Base-by-base conservation (phyloP, 1,139 yeast genomes). In the Debaryomycetaceae sp. region DNA sequence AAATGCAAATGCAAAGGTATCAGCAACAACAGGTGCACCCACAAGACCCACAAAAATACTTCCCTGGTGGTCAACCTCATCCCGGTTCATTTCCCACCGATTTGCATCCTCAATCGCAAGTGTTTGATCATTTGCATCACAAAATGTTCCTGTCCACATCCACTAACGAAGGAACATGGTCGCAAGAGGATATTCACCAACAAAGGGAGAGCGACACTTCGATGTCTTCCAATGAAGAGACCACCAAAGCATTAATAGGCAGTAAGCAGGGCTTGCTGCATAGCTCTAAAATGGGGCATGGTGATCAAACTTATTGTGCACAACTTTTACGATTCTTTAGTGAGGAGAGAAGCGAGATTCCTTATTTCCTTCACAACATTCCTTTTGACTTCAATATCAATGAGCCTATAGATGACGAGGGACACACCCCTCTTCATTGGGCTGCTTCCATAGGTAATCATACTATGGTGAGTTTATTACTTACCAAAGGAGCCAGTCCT, bases 381-480 rank as follows among this genome's bases (percentile, higher is more conserved):
- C 96, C 97, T 0, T 70, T 75, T 20, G 89, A 88, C 53, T 86
- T 89, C 56, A 85, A 89, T 56, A 82, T 90, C 50, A 88, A 91
- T 65, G 91, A 82, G 50, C 81, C 91, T 5, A 88, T 93, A 39
- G 99, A 93, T 58, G 95, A 88, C 53, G 98, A 93, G 63, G 97
- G 97, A 0, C 97, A 93, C 57, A 87, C 97, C 0, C 90, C 97
- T 0, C 76, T 93, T 52, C 98, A 93, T 62, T 93, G 99, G 99
- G 97, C 98, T 0, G 82, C 96, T 8, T 90, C 98, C 0, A 85
- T 93, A 74, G 97, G 97, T 6, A 84, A 87, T 53, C 68, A 82
- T 44, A 80, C 80, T 38, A 76, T 91, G 61, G 81, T 90, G 42
- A 87, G 85, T 52, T 68, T 88, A 20, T 66, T 93, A 24, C 63